Evolutionary conservation across 2,329 filamentous ascomycete genomes (phyloP).

Genomic region (Ophiobolus disseminans): DNA sequence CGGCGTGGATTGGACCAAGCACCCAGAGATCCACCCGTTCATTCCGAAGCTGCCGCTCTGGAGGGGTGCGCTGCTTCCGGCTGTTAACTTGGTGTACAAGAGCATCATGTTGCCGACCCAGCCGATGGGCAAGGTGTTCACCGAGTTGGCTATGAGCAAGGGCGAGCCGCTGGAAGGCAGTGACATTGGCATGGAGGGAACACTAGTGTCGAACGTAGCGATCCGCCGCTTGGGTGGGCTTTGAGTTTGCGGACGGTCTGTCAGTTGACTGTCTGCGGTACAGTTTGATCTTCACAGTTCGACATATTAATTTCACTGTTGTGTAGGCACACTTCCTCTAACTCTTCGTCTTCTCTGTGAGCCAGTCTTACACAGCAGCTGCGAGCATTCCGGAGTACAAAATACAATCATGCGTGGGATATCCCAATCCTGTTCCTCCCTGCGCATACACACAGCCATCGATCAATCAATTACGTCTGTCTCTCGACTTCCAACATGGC

Average conservation of each 20-base stretch:
- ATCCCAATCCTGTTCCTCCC: no score
- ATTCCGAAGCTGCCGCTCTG: slow-evolving; percentile 36
- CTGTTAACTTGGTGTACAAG: slow-evolving; percentile 38
- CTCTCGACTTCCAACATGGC: no score
- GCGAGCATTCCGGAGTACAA: no score
- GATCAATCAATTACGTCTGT: no score
- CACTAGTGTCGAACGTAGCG: slow-evolving; percentile 49
- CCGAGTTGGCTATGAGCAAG: slow-evolving; percentile 58
- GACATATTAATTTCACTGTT: no score
- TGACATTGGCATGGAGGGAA: slow-evolving; percentile 50
- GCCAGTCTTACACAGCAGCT: no score
- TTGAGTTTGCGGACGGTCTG: slow-evolving; percentile 6
- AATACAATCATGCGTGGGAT: no score
- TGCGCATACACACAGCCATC: no score
- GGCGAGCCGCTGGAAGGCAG: slow-evolving; percentile 49
- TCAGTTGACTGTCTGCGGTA: no score
- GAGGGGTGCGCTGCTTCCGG: slow-evolving; percentile 24
- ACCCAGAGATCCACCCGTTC: slow-evolving; percentile 51
- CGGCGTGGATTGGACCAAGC: slow-evolving; percentile 60
- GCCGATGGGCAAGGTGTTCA: slow-evolving; percentile 57
- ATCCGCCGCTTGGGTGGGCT: slow-evolving; percentile 50
- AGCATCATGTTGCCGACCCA: slow-evolving; percentile 54
- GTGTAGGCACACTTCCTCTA: no score
- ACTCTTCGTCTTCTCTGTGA: no score
- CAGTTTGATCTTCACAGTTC: no score